Conservation (phyloP, 2,329 filamentous ascomycete genomes). For the Talaromyces verruculosus region DNA sequence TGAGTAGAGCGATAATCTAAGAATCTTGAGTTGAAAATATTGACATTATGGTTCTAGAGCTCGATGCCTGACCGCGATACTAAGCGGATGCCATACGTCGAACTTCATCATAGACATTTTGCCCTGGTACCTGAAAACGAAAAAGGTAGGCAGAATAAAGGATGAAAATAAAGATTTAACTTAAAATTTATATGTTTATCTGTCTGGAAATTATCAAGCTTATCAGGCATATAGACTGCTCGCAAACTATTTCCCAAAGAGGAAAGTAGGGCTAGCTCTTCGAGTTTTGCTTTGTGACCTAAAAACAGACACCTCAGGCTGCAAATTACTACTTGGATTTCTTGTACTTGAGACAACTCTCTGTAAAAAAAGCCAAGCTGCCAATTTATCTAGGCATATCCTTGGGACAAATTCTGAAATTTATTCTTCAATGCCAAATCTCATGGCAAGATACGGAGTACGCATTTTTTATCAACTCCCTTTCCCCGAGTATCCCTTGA, state of each 20-base stretch:
- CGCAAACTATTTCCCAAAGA: neutral
- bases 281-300: neutral
- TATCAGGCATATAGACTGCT: neutral
- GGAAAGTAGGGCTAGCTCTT: slow-evolving; percentile 4
- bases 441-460: neutral
- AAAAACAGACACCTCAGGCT: neutral
- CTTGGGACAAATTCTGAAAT: neutral
- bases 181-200: too few species aligned
- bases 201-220: neutral
- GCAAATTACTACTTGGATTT: neutral
- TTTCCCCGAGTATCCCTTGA: neutral
- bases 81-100: neutral
- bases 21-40: too few species aligned
- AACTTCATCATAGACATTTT: neutral
- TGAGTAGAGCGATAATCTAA: too few species aligned
- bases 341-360: neutral
- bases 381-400: neutral
- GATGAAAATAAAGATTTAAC: too few species aligned
- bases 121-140: neutral
- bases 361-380: neutral
- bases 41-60: neutral
- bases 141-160: neutral
- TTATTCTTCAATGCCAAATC: neutral
- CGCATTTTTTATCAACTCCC: neutral
- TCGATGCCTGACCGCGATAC: neutral